These are phyloP conservation scores for Scytalidium lignicola DNA, from an alignment of 2,329 filamentous ascomycete species.

Conservation along the genomic window DNA sequence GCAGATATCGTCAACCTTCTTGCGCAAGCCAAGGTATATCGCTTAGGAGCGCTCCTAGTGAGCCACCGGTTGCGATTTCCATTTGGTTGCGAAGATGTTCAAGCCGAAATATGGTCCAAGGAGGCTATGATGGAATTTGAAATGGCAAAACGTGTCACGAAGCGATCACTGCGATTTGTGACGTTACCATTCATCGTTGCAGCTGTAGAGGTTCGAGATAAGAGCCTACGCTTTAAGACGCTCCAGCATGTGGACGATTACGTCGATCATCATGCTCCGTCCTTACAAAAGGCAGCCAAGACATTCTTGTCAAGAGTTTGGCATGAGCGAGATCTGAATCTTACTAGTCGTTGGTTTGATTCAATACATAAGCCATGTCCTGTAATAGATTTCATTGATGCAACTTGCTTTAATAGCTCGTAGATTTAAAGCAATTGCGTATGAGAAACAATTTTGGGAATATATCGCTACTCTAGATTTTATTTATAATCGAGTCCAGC, in stretches of 20 bases:
- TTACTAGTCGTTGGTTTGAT: constrained; percentile 20
- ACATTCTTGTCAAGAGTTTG: constrained; percentile 22
- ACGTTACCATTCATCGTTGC: constrained; percentile 25
- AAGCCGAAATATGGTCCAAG: constrained; percentile 23
- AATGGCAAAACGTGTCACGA: constrained; percentile 15
- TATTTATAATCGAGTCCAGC: constrained; percentile 23
- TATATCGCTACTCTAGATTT: too few relatives aligned
- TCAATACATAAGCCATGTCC: constrained; percentile 21
- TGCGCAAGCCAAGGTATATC: constrained; percentile 24
- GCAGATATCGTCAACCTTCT: constrained; percentile 23
- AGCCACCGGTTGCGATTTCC: constrained; percentile 19
- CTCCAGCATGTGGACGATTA: constrained; percentile 15
- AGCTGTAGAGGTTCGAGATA: constrained; percentile 19
- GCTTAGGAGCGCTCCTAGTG: constrained; percentile 21
- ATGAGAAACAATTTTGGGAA: too few relatives aligned
- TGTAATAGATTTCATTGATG: constrained; percentile 15
- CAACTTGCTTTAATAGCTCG: too few relatives aligned
- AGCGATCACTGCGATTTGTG: constrained; percentile 18
- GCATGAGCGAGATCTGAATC: constrained; percentile 21
- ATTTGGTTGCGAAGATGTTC: constrained; percentile 20
- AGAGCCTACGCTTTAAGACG: constrained; percentile 9
- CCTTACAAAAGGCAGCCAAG: constrained; percentile 20
- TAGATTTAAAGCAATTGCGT: too few relatives aligned
- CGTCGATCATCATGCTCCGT: constrained; percentile 6
- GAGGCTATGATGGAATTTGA: constrained; percentile 25